Percentiles rank a stretch among this genome's conserved stretches.
phyloP scores from a whole-genome alignment of 805 yeast genomes.

The Saccharomycopsis fodiens region DNA sequence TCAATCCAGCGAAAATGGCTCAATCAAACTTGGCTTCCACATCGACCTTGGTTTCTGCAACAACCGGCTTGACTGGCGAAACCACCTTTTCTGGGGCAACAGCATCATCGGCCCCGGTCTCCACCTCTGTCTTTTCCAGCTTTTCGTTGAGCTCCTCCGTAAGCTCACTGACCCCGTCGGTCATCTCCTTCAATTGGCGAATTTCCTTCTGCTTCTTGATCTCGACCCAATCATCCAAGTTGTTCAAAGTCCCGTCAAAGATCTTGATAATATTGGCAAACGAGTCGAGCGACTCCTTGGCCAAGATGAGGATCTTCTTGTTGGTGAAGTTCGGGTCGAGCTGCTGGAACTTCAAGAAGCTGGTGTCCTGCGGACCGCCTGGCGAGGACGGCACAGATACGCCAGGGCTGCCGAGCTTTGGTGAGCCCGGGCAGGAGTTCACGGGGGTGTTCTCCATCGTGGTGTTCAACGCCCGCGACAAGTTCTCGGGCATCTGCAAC shows the following conservation, averaged over 20 bases:
- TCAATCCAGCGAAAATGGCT: too few relatives aligned
- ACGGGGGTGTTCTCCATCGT: constrained; percentile 26
- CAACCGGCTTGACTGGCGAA: background rate
- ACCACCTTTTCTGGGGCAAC: background rate
- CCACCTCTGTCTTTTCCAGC: too few relatives aligned
- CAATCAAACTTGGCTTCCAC: too few relatives aligned
- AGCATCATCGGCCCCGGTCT: too few relatives aligned
- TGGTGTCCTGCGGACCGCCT: constrained; percentile 8
- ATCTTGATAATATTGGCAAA: constrained; percentile 74
- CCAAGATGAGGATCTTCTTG: constrained; percentile 70
- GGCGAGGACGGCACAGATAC: background rate
- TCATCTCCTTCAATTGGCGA: constrained; percentile 8
- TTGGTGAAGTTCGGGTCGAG: constrained; percentile 32
- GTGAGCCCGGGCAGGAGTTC: constrained; percentile 18
- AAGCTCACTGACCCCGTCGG: background rate
- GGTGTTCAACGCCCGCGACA: constrained; percentile 41
- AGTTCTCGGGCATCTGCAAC: constrained; percentile 62
- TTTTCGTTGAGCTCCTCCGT: background rate
- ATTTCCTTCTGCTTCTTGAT: constrained; percentile 14
- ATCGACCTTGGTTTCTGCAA: background rate
- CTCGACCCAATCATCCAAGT: constrained; percentile 77
- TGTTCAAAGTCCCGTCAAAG: constrained; percentile 75
- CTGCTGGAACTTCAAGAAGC: constrained; percentile 18
- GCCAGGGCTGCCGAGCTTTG: constrained; percentile 11
- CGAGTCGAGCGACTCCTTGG: constrained; percentile 86